Evolutionary conservation across 2,329 filamentous ascomycete genomes (phyloP), one percentile per base, ranked within the genome.

Genomic region (Alternaria novae-zelandiae): DNA sequence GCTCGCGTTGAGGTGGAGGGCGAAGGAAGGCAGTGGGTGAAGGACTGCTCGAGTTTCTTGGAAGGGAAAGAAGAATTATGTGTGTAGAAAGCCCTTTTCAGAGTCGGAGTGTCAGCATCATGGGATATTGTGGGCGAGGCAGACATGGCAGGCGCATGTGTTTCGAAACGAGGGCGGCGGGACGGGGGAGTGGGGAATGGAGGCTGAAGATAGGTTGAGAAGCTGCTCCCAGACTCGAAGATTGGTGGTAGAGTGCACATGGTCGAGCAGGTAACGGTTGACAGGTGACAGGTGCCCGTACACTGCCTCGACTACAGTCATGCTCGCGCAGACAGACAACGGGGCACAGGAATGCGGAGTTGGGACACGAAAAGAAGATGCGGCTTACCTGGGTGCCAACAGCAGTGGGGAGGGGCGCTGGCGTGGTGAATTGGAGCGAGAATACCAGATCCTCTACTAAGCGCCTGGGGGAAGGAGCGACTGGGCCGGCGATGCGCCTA

Each of bases 391-490:
- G 71, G 62, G 66, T 63, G 72, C 69, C 70, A 72, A 73, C 71
- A 57, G 69, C 64, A 46, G 51, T 41, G 25, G 63, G 57, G 64
- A 54, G 66, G 59, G 67, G 64, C 56, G 54, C 69, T 62, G 59
- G 60, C 54, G 64, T 72, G 68, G 74, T 65, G 68, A 72, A 64
- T 75, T 72, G 74, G 70, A 74, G 78, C 73, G 78, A 81, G 78
- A 71, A 81, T 81, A 75, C 79, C 79, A 79, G 79, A 78, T 81
- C 73, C 79, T 80, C 79, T 73, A 73, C 67, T 78, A 80, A 78
- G 78, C 78, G 77, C 78, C 72, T 71, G 73, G 78, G 73, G 65
- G 71, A 80, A 74, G 67, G 78, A 80, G 76, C 71, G 78, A 78
- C 75, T 74, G 70, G 74, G 67, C 66, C 64, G 72, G 72, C 75